These are phyloP conservation scores for Diaporthe sp. DNA, from an alignment of 2,329 filamentous ascomycete genomes.

Conservation along the genomic window DNA sequence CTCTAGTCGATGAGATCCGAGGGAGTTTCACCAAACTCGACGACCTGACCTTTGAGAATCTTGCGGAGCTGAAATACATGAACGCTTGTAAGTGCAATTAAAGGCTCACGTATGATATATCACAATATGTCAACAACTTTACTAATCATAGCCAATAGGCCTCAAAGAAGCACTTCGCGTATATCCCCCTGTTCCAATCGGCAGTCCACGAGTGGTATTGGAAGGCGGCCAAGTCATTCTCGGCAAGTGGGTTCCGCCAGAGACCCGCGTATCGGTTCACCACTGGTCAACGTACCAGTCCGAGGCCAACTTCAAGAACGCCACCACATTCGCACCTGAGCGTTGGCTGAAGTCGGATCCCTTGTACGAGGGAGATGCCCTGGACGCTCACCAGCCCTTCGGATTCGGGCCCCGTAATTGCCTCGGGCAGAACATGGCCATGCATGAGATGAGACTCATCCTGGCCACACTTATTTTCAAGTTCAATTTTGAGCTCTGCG, in stretches of 20 bases:
- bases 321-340: conserved; percentile 6
- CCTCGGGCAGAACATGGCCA: conserved; percentile 26
- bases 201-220: conserved; percentile 37
- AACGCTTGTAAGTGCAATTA: conserved; percentile 37
- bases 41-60: conserved; percentile 43
- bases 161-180: conserved; percentile 40
- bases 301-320: conserved; percentile 18
- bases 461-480: conserved; percentile 18
- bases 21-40: conserved; percentile 38
- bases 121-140: too few relatives aligned
- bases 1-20: conserved; percentile 43
- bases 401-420: conserved; percentile 16
- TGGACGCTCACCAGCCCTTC: conserved; percentile 17
- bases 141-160: neutral
- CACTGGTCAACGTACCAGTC: conserved; percentile 26
- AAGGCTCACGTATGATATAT: too few relatives aligned
- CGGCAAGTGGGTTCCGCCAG: conserved; percentile 16
- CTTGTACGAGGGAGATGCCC: neutral
- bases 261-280: conserved; percentile 28
- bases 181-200: conserved; percentile 39
- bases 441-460: conserved; percentile 28
- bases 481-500: conserved; percentile 18
- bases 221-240: conserved; percentile 39
- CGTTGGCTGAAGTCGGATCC: conserved; percentile 18
- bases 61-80: conserved; percentile 39